phyloP scores from a whole-genome alignment of 1,284 basidiomycete species.

The Ceratobasidium sp. region DNA sequence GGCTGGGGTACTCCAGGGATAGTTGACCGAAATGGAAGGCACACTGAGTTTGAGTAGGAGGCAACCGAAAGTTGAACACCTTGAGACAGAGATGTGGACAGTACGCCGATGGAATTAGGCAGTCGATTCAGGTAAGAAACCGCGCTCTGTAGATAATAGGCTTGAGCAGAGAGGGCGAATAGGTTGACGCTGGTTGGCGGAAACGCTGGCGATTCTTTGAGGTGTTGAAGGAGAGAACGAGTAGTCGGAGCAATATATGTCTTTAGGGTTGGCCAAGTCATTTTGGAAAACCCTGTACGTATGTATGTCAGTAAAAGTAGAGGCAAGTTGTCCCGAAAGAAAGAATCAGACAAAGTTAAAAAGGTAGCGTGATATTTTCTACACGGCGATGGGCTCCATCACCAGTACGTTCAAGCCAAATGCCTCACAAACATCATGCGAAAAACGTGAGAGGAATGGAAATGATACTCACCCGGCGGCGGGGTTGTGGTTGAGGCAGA shows the following conservation, averaged over 20 bases:
- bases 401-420: constrained; percentile 39
- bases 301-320: background rate
- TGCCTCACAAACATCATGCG: constrained; percentile 38
- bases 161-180: constrained; percentile 27
- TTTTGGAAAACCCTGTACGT: background rate
- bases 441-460: background rate
- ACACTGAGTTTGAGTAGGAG: constrained; percentile 3
- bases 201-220: background rate
- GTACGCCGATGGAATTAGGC: constrained; percentile 14
- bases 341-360: constrained; percentile 17
- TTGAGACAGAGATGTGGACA: background rate
- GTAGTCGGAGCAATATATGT: constrained; percentile 35
- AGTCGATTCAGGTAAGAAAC: constrained; percentile 13
- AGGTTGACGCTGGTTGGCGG: constrained; percentile 21
- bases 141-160: constrained; percentile 4
- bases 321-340: background rate
- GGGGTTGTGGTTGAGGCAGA: background rate
- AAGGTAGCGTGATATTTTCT: constrained; percentile 40
- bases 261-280: constrained; percentile 14
- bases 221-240: constrained; percentile 26
- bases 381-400: constrained; percentile 40
- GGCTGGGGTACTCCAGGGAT: constrained; percentile 63
- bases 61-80: constrained; percentile 31
- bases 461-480: background rate
- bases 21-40: constrained; percentile 61